Base-by-base conservation (phyloP, 2,329 filamentous ascomycete genomes). In the Blumeriella jaapii region DNA sequence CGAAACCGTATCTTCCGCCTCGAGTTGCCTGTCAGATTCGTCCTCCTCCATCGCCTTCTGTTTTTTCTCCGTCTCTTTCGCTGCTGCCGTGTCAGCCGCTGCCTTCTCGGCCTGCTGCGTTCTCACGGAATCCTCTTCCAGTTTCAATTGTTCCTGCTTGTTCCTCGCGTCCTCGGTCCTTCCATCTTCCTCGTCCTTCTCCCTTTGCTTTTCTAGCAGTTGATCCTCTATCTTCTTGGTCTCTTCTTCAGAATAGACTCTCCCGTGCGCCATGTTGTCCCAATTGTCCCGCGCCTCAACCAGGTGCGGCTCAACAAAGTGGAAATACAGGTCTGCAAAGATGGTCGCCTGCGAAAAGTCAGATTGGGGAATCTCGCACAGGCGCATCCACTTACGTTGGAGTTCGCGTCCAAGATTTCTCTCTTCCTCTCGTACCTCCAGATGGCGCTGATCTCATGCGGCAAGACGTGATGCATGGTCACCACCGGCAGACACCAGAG, bases 401-500 rank as follows among this genome's bases (percentile, higher is more conserved):
- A 15, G 12, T 31, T 39, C 13, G 20, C 11, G 14, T 35, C 39
- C 10, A 44, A 33, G 8, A 42, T 33, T 22, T 45, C 42, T 29
- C 49, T 45, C 31, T 38, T 31, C 49, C 69, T 61, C 48, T 73
- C 69, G 38, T 62, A 71, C 36, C 68, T 61, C 65, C 68, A 73
- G 20, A 70, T 59, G 26, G 49, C 55, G 42, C 61, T 66, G 29
- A 71, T 60, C 47, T 73, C 68, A 44, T 68, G 61, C 6, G 66
- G 58, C 29, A 62, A 61, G 52, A 73, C 62, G 46, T 71, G 67
- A 45, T 71, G 68, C 65, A 73, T 69, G 3, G 68, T 70, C 25
- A 73, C 50, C n/a, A 70, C 59, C 4, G 69, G 68, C 47, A 71
- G 64, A 41, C 69, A 73, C 68, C 69, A 73, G 41, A 69, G 39